phyloP scores from a whole-genome alignment of 2,329 filamentous ascomycete genomes.

The Hymenoscyphus infarciens region DNA sequence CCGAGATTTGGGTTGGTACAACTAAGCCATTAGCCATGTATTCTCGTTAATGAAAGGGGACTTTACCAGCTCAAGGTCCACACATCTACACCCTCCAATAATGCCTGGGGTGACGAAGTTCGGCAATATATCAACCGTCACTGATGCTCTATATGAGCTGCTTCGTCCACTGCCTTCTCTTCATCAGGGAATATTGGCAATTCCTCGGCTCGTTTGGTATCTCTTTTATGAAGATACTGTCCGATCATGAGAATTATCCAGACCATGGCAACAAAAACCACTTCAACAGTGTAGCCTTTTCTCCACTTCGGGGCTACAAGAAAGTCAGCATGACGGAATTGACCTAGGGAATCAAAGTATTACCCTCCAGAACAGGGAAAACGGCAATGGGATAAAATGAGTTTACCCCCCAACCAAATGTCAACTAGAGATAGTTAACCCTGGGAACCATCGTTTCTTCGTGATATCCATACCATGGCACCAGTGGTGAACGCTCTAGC shows the following conservation, averaged over 20 bases:
- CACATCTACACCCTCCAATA: too few relatives aligned
- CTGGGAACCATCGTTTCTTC: background rate
- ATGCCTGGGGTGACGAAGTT: too few relatives aligned
- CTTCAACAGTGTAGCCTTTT: background rate
- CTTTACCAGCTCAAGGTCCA: too few relatives aligned
- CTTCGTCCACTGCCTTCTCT: too few relatives aligned
- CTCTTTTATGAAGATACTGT: background rate
- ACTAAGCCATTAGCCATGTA: slow-evolving; percentile 2
- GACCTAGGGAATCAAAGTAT: background rate
- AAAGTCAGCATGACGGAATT: too few relatives aligned
- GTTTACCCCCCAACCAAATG: slow-evolving; percentile 33
- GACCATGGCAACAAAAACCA: background rate
- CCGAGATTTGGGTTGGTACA: slow-evolving; percentile 6
- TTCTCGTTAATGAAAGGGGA: background rate
- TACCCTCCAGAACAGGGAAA: slow-evolving; percentile 32
- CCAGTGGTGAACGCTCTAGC: slow-evolving; percentile 35
- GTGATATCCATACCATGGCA: slow-evolving; percentile 29
- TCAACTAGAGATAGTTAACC: slow-evolving; percentile 30
- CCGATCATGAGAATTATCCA: background rate
- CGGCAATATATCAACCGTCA: too few relatives aligned
- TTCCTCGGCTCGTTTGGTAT: too few relatives aligned
- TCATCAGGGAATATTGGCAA: too few relatives aligned
- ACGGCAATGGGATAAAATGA: slow-evolving; percentile 33
- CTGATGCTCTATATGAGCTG: too few relatives aligned
- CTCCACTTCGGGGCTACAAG: background rate